These are phyloP conservation scores for Keqinozyma sinolaborantium DNA, from an alignment of 1,139 yeast genomes.

Conservation along the genomic window DNA sequence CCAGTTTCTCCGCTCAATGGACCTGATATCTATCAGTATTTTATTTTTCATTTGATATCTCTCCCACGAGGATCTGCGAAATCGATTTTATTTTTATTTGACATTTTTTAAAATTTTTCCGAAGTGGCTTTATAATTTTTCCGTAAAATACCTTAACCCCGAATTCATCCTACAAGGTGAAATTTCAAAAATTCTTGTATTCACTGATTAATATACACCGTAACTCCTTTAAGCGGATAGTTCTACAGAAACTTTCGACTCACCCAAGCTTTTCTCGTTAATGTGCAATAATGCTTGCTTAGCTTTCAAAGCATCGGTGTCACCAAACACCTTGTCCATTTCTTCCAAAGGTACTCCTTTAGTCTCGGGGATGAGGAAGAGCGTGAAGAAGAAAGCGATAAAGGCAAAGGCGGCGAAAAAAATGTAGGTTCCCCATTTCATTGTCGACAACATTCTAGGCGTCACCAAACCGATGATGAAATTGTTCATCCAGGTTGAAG, in stretches of 20 bases:
- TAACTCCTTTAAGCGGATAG: not conserved
- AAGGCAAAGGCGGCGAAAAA: constrained; percentile 24
- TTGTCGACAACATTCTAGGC: constrained; percentile 20
- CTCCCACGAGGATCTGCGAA: no score
- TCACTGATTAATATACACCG: no score
- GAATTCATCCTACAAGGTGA: no score
- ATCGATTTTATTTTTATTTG: no score
- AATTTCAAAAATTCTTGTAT: no score
- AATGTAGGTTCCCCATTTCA: constrained; percentile 20
- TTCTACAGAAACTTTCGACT: not conserved
- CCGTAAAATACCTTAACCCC: no score
- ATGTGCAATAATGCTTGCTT: constrained; percentile 10
- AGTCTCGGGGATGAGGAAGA: constrained; percentile 26
- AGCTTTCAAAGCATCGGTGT: constrained; percentile 9
- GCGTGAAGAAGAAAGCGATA: constrained; percentile 16
- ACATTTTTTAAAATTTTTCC: no score
- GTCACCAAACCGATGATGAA: constrained; percentile 29
- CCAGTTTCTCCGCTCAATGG: no score
- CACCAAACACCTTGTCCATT: constrained; percentile 22
- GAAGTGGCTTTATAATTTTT: no score
- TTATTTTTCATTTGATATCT: no score
- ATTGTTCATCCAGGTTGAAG: constrained; percentile 35
- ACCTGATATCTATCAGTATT: no score
- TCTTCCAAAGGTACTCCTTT: constrained; percentile 29
- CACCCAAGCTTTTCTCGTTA: not conserved